Evolutionary conservation across 2,329 filamentous ascomycete species (phyloP), one percentile per base, ranked within the genome.

Genomic region (Scedosporium minutisporum): DNA sequence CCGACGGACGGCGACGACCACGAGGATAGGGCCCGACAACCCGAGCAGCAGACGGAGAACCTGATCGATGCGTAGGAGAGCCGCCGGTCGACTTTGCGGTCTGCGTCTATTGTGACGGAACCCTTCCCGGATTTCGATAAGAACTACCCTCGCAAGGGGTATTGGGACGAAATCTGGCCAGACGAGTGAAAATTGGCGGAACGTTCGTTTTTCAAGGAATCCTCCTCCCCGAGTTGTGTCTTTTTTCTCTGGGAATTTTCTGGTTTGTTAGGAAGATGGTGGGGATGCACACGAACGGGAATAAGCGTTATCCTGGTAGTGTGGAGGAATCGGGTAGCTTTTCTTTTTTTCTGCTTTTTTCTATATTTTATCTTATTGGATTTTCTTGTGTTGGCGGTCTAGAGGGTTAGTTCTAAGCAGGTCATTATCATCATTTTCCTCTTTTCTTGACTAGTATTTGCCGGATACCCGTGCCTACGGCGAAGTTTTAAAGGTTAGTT

Each of bases 1-100:
- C 82, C 86, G 65, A 77, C 82, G 66, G 88, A 88, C 78, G 78
- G 78, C 65, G 87, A 87, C 79, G 80, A 78, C 66, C 83, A 85
- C 75, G 79, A 80, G 63, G 67, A 68, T 5, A 69, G 77, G 67
- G 10, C 33, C 33, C 33, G 3, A 12, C 74, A 75, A 63, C 74
- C 74, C 66, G 72, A 76, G 66, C 75, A 75, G 69, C 75, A 75
- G 69, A 71, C 75, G 67, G 81, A 85, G 61, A 85, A 85, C 74
- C 74, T 87, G 67, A 84, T 87, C 71, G 84, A 87, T 69, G 81
- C 82, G 71, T 86, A 71, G 75, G 65, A 9, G 42, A n/a, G 12
- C 57, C 23, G 23, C 44, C 44, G n/a, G 18, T 48, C 16, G 33
- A 38, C 33, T 38, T 12, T 14, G 44, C 9, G 14, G 44, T 48